These are phyloP conservation scores for Medicago lupulina DNA, from an alignment of 306 rosid species.

Conservation along the genomic window DNA sequence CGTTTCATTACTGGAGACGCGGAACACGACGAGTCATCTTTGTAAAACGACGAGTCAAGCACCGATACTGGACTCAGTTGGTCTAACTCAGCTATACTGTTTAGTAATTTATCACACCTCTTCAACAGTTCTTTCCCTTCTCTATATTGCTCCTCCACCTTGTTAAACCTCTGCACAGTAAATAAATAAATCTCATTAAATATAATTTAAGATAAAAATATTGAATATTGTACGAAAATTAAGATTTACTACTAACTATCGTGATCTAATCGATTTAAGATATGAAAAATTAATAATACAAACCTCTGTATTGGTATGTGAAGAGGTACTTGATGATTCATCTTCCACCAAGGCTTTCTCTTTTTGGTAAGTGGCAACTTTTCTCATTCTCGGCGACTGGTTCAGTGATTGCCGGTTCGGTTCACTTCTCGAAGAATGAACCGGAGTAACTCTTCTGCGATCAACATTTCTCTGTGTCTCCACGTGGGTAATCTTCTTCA, in stretches of 20 bases:
- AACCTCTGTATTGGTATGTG: constrained; percentile 83
- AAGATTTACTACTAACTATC: too few relatives aligned
- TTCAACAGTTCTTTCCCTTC: constrained; percentile 73
- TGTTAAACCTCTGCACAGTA: constrained; percentile 58
- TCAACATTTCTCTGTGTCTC: constrained; percentile 57
- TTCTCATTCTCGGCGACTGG: constrained; percentile 67
- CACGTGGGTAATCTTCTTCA: constrained; percentile 44
- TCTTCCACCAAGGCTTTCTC: constrained; percentile 57
- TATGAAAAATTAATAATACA: neutral
- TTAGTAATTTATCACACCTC: constrained; percentile 85
- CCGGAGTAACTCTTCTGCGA: constrained; percentile 65
- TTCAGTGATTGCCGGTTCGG: constrained; percentile 48
- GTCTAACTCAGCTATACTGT: constrained; percentile 78
- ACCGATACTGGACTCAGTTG: constrained; percentile 98
- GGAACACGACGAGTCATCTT: constrained; percentile 70
- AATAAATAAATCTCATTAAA: neutral
- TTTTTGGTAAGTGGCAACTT: constrained; percentile 20
- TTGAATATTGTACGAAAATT: too few relatives aligned
- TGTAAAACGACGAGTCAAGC: constrained; percentile 86
- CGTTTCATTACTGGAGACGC: constrained; percentile 90
- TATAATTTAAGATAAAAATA: too few relatives aligned
- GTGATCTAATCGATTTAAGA: neutral
- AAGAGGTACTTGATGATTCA: constrained; percentile 70
- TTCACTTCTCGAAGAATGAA: constrained; percentile 54
- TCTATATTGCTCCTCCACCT: constrained; percentile 59